Evolutionary conservation across 768 basidiomycete genomes (phyloP), one percentile per base, ranked within the genome.

Genomic region (Podaxis sp.): DNA sequence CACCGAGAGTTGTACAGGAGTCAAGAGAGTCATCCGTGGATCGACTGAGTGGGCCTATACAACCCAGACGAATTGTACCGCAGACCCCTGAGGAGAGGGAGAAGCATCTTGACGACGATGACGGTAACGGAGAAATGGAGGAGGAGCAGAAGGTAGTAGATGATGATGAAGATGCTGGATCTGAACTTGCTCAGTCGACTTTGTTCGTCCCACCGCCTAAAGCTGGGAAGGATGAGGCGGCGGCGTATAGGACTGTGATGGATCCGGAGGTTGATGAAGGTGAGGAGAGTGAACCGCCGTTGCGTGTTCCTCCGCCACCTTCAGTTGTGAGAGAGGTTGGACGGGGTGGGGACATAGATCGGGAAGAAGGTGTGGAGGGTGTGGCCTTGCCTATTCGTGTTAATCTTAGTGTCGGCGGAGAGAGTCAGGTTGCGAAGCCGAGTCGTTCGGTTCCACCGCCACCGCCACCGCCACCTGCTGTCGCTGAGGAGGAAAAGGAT

Each of bases 181-280:
- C 44, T 20, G 44, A 46, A 17, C 63, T 71, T 4, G 67, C 72
- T 6, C 64, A 62, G 2, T 70, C 71, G 7, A 71, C 71, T n/a
- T 53, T 72, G 7, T 70, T 73, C 51, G 66, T 74, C 40, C 73
- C 70, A 22, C 74, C 74, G 52, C 73, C 73, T 28, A 58, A 61
- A 36, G 65, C 53, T 11, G 56, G 44, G 44, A 46, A 7, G 44
- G 44, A 65, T 50, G 61, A 64, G 22, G 56, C 56, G 1, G 28
- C 53, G 7, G 63, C 28, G 33, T 62, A 33, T 49, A 61, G 38
- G 54, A 58, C 36, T 62, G 66, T 50, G 66, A 64, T 26, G 10
- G 54, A 20, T 22, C 66, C 68, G 4, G 66, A 65, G n/a, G 70
- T 67, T 40, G 69, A 66, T 10, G 64, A 71, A 58, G 72, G 69